Conservation (phyloP, 768 basidiomycete species). For the Leccinum boreale region DNA sequence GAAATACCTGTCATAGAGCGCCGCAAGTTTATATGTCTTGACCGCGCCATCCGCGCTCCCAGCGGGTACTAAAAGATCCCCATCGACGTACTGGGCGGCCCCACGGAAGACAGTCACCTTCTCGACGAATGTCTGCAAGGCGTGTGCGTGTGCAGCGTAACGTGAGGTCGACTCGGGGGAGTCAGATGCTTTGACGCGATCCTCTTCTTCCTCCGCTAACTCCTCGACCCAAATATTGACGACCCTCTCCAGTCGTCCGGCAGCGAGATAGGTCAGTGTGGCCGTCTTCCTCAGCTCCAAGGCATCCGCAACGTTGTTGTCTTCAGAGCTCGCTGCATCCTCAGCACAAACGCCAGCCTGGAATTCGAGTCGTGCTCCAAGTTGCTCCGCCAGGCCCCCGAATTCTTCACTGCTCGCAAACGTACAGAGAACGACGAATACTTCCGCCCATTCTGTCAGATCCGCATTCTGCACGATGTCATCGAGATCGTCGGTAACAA, state of each 20-base stretch:
- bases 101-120: slow-evolving; percentile 93
- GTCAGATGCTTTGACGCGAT: slow-evolving; percentile 39
- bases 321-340: slow-evolving; percentile 38
- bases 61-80: slow-evolving; percentile 50
- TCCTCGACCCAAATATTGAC: slow-evolving; percentile 93
- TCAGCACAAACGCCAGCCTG: slow-evolving; percentile 62
- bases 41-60: slow-evolving; percentile 38
- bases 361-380: slow-evolving; percentile 88
- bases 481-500: slow-evolving; percentile 86
- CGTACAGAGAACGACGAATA: slow-evolving; percentile 94
- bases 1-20: slow-evolving; percentile 88
- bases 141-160: slow-evolving; percentile 79
- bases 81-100: slow-evolving; percentile 77
- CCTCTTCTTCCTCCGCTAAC: slow-evolving; percentile 77
- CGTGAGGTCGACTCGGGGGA: slow-evolving; percentile 44
- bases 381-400: slow-evolving; percentile 81
- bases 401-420: slow-evolving; percentile 88
- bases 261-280: slow-evolving; percentile 89
- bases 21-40: slow-evolving; percentile 77
- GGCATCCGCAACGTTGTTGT: slow-evolving; percentile 35
- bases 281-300: slow-evolving; percentile 77
- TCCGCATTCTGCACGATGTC: slow-evolving; percentile 98
- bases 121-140: slow-evolving; percentile 91
- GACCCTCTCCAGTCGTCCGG: slow-evolving; percentile 81
- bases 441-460: slow-evolving; percentile 91